phyloP scores from a whole-genome alignment of 768 basidiomycete genomes.

The Leccinum obscurum region DNA sequence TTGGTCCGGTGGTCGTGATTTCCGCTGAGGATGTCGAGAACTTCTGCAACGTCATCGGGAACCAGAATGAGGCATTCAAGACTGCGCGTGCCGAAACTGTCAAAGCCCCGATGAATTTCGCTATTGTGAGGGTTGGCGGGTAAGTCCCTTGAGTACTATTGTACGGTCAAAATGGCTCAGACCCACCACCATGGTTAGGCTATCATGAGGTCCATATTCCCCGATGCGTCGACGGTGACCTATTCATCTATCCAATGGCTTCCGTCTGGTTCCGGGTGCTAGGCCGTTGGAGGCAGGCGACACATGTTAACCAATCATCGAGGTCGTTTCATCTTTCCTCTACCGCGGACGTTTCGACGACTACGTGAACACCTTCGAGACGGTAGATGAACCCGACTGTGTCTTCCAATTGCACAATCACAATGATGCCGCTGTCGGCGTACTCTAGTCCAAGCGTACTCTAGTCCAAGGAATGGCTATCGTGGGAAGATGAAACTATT shows the following conservation, averaged over 20 bases:
- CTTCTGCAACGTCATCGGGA: slow-evolving; percentile 93
- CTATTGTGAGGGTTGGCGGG: slow-evolving; percentile 98
- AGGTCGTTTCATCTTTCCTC: slow-evolving; percentile 93
- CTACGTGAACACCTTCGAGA: slow-evolving; percentile 96
- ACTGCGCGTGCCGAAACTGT: slow-evolving; percentile 61
- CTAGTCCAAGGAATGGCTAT: slow-evolving; percentile 95
- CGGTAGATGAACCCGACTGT: slow-evolving; percentile 87
- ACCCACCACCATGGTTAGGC: slow-evolving; percentile 51
- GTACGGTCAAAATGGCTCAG: slow-evolving; percentile 6
- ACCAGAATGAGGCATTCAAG: slow-evolving; percentile 91
- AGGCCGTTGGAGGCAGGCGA: slow-evolving; percentile 81
- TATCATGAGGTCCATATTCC: slow-evolving; percentile 99
- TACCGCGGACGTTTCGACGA: slow-evolving; percentile 95
- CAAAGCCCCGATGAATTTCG: slow-evolving; percentile 97
- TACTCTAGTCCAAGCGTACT: slow-evolving; percentile 42
- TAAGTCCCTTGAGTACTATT: slow-evolving; percentile 37
- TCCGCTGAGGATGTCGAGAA: slow-evolving; percentile 74
- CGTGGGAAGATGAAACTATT: slow-evolving; percentile 82
- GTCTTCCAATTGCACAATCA: slow-evolving; percentile 66
- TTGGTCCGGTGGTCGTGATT: slow-evolving; percentile 84
- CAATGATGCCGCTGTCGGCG: slow-evolving; percentile 81
- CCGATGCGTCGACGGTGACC: slow-evolving; percentile 84
- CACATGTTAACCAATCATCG: slow-evolving; percentile 84
- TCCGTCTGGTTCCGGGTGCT: slow-evolving; percentile 82
- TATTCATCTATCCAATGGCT: slow-evolving; percentile 97